A percentile compares a stretch with the other conserved stretches of the same genome.
These are phyloP conservation scores for Candida nonsorbophila DNA, from an alignment of 805 yeast species.

Conservation along the genomic window DNA sequence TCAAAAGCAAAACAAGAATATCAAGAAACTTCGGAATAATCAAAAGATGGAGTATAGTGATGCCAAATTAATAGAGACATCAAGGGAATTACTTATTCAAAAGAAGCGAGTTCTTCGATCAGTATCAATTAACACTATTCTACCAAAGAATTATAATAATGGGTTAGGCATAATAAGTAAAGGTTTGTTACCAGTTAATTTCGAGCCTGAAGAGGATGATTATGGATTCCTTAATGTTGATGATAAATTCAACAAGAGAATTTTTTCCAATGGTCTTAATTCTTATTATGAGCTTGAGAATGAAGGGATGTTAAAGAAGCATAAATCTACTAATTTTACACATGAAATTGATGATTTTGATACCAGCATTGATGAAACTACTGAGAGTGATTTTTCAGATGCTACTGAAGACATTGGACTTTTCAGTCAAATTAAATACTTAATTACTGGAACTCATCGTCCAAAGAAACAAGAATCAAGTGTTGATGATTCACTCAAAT, in stretches of 20 bases:
- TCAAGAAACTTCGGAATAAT: constrained; percentile 32
- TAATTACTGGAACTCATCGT: constrained; percentile 20
- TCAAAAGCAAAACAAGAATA: constrained; percentile 43
- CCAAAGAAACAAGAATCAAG: constrained; percentile 14
- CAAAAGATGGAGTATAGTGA: constrained; percentile 47
- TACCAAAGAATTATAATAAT: constrained; percentile 12
- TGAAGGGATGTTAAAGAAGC: constrained; percentile 24
- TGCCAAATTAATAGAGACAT: constrained; percentile 45
- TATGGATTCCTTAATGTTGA: constrained; percentile 25
- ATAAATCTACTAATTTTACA: constrained; percentile 26
- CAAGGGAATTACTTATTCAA: constrained; percentile 40
- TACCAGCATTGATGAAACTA: constrained; percentile 1
- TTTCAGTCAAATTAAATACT: constrained; percentile 28
- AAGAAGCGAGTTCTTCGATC: constrained; percentile 38
- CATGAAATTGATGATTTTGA: constrained; percentile 6
- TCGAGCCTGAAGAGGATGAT: constrained; percentile 18
- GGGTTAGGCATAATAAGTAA: constrained; percentile 9
- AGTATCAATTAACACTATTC: constrained; percentile 26
- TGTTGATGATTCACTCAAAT: constrained; percentile 36
- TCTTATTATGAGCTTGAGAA: constrained; percentile 17
- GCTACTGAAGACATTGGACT: constrained; percentile 20
- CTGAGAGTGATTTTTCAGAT: constrained; percentile 3
- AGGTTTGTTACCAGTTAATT: constrained; percentile 9
- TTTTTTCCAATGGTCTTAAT: constrained; percentile 22
- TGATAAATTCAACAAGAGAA: constrained; percentile 17